A percentile compares a stretch with the other conserved stretches of the same genome.
phyloP scores from a whole-genome alignment of 1,139 yeast genomes.

The Candida pseudoviswanathii region DNA sequence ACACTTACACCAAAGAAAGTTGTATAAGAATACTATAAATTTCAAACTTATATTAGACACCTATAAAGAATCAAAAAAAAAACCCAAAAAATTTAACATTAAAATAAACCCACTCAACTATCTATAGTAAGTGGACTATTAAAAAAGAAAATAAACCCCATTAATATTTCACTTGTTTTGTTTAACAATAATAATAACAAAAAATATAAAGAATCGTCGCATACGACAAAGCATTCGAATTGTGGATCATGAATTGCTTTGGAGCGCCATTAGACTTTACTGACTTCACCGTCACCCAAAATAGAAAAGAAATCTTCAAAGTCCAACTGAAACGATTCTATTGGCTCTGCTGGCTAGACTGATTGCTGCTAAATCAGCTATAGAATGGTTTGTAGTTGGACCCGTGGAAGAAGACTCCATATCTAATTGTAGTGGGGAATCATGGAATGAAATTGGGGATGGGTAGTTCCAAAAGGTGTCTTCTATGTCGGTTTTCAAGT shows the following conservation, averaged over 20 bases:
- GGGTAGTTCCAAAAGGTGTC: slow-evolving; percentile 37
- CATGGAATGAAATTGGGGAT: slow-evolving; percentile 47
- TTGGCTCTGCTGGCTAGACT: slow-evolving; percentile 10
- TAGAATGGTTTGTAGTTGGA: slow-evolving; percentile 6
- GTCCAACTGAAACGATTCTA: slow-evolving; percentile 9
- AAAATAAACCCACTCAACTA: not conserved
- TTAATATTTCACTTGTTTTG: slow-evolving; percentile 1
- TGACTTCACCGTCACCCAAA: slow-evolving; percentile 7
- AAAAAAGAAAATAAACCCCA: not conserved
- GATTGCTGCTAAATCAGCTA: slow-evolving; percentile 10
- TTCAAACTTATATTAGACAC: slow-evolving; percentile 6
- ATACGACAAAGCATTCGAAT: slow-evolving; percentile 4
- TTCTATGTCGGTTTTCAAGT: slow-evolving; percentile 13
- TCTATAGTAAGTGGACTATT: not conserved
- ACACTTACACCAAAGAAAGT: not conserved
- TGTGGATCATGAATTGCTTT: slow-evolving; percentile 1
- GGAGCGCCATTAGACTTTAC: slow-evolving; percentile 8
- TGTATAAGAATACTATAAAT: slow-evolving; percentile 3
- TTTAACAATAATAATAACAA: not conserved
- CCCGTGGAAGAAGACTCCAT: slow-evolving; percentile 3
- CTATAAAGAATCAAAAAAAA: slow-evolving; percentile 5
- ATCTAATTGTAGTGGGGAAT: slow-evolving; percentile 9
- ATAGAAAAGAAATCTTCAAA: slow-evolving; percentile 8
- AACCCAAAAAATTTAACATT: not conserved
- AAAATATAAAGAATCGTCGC: slow-evolving; percentile 7